A percentile compares a stretch with the other conserved stretches of the same genome.
phyloP scores from a whole-genome alignment of 2,329 filamentous ascomycete genomes.

The Phaeosphaeria sp. region DNA sequence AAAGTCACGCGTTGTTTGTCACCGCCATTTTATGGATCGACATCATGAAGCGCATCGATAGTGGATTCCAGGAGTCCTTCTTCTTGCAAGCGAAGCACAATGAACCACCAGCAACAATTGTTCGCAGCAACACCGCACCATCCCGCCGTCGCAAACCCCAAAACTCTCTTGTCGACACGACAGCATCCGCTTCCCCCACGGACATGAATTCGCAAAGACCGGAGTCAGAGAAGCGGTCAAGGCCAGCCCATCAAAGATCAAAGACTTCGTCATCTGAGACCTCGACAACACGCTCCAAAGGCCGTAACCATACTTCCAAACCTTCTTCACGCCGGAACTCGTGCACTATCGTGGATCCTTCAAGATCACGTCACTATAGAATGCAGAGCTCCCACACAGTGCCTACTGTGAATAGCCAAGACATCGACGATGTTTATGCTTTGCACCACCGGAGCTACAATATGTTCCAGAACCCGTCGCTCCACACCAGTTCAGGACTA shows the following conservation, averaged over 20 bases:
- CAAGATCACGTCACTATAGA: constrained; percentile 42
- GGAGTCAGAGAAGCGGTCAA: constrained; percentile 34
- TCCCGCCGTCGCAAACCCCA: constrained; percentile 24
- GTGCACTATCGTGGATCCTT: constrained; percentile 42
- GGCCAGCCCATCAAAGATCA: constrained; percentile 33
- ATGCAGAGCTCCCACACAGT: constrained; percentile 42
- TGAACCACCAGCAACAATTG: constrained; percentile 16
- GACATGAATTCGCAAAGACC: constrained; percentile 23
- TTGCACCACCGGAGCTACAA: constrained; percentile 49
- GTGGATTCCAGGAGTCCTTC: constrained; percentile 38
- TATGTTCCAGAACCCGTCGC: constrained; percentile 42
- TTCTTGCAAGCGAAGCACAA: constrained; percentile 21
- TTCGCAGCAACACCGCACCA: constrained; percentile 34
- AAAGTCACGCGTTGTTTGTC: constrained; percentile 23
- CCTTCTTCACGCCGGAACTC: constrained; percentile 46
- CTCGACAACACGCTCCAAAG: constrained; percentile 35
- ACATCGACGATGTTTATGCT: constrained; percentile 48
- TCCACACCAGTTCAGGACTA: constrained; percentile 28
- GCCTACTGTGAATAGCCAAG: constrained; percentile 30
- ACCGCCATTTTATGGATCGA: constrained; percentile 29
- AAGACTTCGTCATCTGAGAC: constrained; percentile 37
- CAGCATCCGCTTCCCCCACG: constrained; percentile 7
- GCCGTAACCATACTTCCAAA: constrained; percentile 37
- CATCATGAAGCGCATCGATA: constrained; percentile 43
- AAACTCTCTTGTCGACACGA: constrained; percentile 11